Conservation (phyloP, 345 rosid species). For the Linum trigynum region DNA sequence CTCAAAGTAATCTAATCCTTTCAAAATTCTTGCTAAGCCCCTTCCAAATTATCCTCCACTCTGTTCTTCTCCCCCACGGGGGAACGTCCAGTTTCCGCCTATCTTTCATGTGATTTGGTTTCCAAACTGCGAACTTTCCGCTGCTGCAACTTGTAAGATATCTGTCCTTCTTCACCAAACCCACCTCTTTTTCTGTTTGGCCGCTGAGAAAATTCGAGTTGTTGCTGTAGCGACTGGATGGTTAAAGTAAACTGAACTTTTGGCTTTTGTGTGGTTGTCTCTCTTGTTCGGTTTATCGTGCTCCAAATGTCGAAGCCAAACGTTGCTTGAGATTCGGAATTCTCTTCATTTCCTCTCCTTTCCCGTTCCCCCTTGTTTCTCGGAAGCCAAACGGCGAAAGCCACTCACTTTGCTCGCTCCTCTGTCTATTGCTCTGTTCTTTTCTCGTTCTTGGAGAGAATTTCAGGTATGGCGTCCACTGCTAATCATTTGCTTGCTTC, state of each 20-base stretch:
- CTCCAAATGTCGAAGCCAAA: no score
- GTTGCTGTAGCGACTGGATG: background rate
- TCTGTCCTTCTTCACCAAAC: background rate
- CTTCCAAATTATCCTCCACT: background rate
- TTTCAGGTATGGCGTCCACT: slow-evolving; percentile 33
- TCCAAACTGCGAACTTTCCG: no score
- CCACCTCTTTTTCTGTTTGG: background rate
- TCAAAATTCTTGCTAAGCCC: background rate
- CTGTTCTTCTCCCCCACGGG: background rate
- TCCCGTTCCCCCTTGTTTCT: background rate
- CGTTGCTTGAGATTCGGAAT: no score
- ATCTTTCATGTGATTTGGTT: no score
- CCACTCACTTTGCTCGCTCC: background rate
- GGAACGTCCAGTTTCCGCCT: background rate
- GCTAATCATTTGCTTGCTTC: slow-evolving; percentile 22
- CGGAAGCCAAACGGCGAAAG: slow-evolving; percentile 4
- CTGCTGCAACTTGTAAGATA: background rate
- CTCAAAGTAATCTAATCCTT: background rate
- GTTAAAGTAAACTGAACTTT: background rate
- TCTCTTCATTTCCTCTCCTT: background rate
- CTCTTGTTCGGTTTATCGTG: background rate
- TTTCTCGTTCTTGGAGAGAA: background rate
- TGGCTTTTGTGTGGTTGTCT: background rate
- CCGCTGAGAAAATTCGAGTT: no score
- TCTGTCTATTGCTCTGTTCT: background rate